Percentiles rank a stretch among this genome's conserved stretches.
These are phyloP conservation scores for Terfezia boudieri DNA, from an alignment of 495 filamentous ascomycete genomes.

Conservation along the genomic window DNA sequence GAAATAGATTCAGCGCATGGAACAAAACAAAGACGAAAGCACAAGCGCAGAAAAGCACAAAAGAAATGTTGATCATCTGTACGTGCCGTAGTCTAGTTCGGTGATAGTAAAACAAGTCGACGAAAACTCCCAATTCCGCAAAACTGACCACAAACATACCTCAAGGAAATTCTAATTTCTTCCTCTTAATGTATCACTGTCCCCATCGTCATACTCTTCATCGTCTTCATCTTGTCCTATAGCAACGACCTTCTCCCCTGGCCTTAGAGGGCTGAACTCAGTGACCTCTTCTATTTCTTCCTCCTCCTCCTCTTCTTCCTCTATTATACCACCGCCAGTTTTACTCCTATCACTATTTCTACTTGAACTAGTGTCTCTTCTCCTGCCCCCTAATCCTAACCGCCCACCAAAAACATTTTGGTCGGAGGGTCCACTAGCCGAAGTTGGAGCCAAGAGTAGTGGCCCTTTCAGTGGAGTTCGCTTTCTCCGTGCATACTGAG, in stretches of 20 bases:
- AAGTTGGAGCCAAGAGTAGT: conserved; percentile 32
- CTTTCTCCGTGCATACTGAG: conserved; percentile 64
- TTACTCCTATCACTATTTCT: conserved; percentile 32
- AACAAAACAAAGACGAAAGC: no score
- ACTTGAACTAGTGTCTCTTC: conserved; percentile 27
- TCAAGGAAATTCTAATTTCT: conserved; percentile 3
- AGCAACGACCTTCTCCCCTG: conserved; percentile 7
- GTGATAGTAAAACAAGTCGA: no score
- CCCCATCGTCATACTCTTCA: conserved; percentile 17
- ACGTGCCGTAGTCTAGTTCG: no score
- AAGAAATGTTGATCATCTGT: no score
- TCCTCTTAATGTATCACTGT: conserved; percentile 21
- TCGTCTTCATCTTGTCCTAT: conserved; percentile 4
- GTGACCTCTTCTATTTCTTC: conserved; percentile 31
- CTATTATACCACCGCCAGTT: conserved; percentile 52
- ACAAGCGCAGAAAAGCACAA: no score
- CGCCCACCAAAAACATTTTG: conserved; percentile 4
- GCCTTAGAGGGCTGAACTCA: conserved; percentile 9
- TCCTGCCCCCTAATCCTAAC: conserved; percentile 20
- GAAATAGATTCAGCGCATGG: no score
- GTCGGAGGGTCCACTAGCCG: conserved; percentile 2
- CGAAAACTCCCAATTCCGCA: no score
- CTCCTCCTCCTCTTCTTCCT: conserved; percentile 69
- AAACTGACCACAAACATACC: no score
- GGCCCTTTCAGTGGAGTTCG: conserved; percentile 78